phyloP scores from a whole-genome alignment of 1,139 yeast species.

The Suhomyces wounanorum region DNA sequence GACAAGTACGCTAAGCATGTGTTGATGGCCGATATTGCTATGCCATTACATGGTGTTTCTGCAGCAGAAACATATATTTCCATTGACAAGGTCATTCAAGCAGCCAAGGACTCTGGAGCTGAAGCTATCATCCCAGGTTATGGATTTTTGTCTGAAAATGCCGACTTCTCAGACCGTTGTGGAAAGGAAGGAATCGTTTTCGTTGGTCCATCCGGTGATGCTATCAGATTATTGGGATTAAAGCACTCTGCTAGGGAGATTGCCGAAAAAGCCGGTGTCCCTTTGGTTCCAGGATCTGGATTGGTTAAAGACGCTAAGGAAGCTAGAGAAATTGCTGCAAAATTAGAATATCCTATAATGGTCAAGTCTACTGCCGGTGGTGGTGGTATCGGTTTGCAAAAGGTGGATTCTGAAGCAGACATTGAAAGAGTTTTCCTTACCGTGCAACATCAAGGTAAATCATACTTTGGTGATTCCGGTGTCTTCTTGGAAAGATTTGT shows the following conservation, averaged over 20 bases:
- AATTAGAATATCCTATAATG: slow-evolving; percentile 89
- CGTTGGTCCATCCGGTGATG: slow-evolving; percentile 94
- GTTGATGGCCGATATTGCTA: slow-evolving; percentile 73
- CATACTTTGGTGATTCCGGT: slow-evolving; percentile 93
- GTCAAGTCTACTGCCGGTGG: slow-evolving; percentile 98
- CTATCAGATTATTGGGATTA: slow-evolving; percentile 85
- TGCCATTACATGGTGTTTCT: slow-evolving; percentile 75
- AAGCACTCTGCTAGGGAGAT: slow-evolving; percentile 96
- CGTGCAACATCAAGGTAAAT: slow-evolving; percentile 89
- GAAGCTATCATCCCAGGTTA: slow-evolving; percentile 97
- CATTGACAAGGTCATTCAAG: slow-evolving; percentile 78
- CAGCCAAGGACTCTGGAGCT: slow-evolving; percentile 80
- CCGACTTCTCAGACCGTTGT: slow-evolving; percentile 91
- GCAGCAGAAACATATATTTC: slow-evolving; percentile 91
- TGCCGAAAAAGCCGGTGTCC: slow-evolving; percentile 86
- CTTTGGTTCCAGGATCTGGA: slow-evolving; percentile 93
- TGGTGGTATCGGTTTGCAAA: slow-evolving; percentile 96
- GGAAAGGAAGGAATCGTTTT: slow-evolving; percentile 79
- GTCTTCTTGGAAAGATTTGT: slow-evolving; percentile 93
- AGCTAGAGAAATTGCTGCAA: slow-evolving; percentile 75
- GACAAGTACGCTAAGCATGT: slow-evolving; percentile 91
- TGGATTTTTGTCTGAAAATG: slow-evolving; percentile 94
- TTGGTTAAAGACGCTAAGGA: slow-evolving; percentile 69
- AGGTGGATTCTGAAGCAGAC: slow-evolving; percentile 80
- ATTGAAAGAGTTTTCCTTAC: slow-evolving; percentile 82